phyloP scores from a whole-genome alignment of 352 stramenopile genomes.

The Phytophthora podocarpi region DNA sequence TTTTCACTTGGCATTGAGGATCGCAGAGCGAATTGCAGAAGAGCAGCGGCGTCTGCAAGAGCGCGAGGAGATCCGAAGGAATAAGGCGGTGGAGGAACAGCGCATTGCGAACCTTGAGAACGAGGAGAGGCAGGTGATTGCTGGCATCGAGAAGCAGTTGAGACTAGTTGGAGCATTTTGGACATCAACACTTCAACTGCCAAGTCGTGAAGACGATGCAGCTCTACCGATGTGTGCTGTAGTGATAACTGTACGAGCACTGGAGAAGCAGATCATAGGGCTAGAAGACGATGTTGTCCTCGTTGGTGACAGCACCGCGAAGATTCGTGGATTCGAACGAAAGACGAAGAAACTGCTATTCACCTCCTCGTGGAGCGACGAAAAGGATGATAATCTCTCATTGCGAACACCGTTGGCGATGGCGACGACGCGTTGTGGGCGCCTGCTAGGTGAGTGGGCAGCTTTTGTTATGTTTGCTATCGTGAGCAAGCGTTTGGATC shows the following conservation, averaged over 20 bases:
- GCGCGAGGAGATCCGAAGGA: constrained; percentile 27
- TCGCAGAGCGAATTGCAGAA: constrained; percentile 43
- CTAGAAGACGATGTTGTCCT: constrained; percentile 44
- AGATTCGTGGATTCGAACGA: constrained; percentile 41
- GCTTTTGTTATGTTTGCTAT: background rate
- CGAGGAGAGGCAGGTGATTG: constrained; percentile 36
- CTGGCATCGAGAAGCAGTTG: constrained; percentile 50
- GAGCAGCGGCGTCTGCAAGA: constrained; percentile 44
- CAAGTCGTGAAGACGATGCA: background rate
- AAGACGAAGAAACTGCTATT: constrained; percentile 32
- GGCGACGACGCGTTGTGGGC: constrained; percentile 28
- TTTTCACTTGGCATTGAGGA: background rate
- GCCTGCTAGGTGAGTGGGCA: constrained; percentile 27
- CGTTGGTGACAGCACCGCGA: constrained; percentile 32
- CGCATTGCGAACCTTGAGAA: constrained; percentile 51
- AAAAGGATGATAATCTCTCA: background rate
- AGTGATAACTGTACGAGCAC: constrained; percentile 23
- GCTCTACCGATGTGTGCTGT: constrained; percentile 30
- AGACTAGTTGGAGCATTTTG: constrained; percentile 58
- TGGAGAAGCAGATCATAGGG: constrained; percentile 37
- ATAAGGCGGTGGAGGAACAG: constrained; percentile 37
- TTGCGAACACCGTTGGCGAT: constrained; percentile 24
- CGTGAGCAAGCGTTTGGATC: background rate
- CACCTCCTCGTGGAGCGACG: constrained; percentile 15
- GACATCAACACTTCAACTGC: constrained; percentile 37